Base-by-base conservation (phyloP, 169 alveolate species). In the Eimeria brunetti region DNA sequence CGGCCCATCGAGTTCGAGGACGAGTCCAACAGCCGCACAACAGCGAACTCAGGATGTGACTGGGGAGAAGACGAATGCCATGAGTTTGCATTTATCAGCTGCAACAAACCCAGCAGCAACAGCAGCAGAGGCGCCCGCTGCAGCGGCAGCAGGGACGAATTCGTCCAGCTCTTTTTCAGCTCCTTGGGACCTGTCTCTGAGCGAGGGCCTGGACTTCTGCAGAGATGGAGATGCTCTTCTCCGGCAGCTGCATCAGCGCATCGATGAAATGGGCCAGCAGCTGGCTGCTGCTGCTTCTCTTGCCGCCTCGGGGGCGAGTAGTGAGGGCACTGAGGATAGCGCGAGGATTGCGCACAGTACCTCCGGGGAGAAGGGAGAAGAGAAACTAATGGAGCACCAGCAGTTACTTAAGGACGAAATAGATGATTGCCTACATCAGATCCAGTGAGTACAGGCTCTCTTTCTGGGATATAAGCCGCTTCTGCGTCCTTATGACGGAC, bases 221-320 rank as follows among this genome's bases (percentile, higher is more conserved):
- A 44, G 88, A 46, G 88, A 78, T 78, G 88, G 64, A 6, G 88
- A 14, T n/a, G 88, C 88, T 44, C 88, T 78, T 24, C 88, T 78
- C 46, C 64, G 62, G 64, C 88, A 78, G 64, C 36, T 78, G 0
- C 9, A 44, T 24, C 88, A 78, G 62, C 88, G 88, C n/a, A 46
- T 78, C 14, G 67, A 78, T 0, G 62, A 58, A 33, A 78, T 60
- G 9, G 60, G 88, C n/a, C 88, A 78, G 88, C 88, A 78, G 88
- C 88, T 78, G 41, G 88, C 41, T 46, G 64, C 60, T 49, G 88
- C 88, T 4, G 38, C 88, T 78, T 16, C 64, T 22, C 27, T 69
- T 51, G 46, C 64, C 8, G 6, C 64, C 62, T 5, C 22, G 0
- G 46, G 22, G 38, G 88, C 64, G 44, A 46, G 46, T 6, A n/a